phyloP scores from a whole-genome alignment of 345 rosid genomes.

The Pugionium cornutum region DNA sequence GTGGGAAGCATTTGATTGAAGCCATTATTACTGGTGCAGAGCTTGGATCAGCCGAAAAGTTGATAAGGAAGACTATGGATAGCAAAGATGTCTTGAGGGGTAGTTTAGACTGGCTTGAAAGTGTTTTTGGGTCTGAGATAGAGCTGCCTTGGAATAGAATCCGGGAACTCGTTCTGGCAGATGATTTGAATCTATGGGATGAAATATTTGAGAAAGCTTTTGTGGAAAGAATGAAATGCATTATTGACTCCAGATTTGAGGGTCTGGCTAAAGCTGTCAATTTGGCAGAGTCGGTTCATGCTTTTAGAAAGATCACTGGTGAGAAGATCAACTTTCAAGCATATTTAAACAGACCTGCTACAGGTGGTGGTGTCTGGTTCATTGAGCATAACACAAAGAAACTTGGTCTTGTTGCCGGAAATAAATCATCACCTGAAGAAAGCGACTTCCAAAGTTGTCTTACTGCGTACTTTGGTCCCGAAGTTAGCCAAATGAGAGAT shows the following conservation, averaged over 20 bases:
- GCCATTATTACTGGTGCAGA: slow-evolving; percentile 66
- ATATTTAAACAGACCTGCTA: slow-evolving; percentile 77
- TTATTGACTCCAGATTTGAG: slow-evolving; percentile 67
- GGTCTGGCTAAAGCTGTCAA: slow-evolving; percentile 58
- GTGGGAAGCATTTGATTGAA: slow-evolving; percentile 66
- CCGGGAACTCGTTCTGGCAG: slow-evolving; percentile 83
- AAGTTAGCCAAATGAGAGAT: slow-evolving; percentile 84
- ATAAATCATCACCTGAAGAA: slow-evolving; percentile 56
- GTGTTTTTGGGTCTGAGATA: slow-evolving; percentile 91
- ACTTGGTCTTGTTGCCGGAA: slow-evolving; percentile 47
- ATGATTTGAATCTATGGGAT: slow-evolving; percentile 92
- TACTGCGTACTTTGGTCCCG: slow-evolving; percentile 82
- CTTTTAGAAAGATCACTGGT: slow-evolving; percentile 48
- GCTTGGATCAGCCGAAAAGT: slow-evolving; percentile 78
- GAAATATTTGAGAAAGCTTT: slow-evolving; percentile 96
- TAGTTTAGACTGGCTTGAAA: slow-evolving; percentile 93
- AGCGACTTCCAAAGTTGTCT: slow-evolving; percentile 78
- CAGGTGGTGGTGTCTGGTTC: slow-evolving; percentile 97
- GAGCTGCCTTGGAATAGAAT: slow-evolving; percentile 97
- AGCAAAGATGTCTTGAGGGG: slow-evolving; percentile 82
- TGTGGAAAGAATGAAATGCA: slow-evolving; percentile 77
- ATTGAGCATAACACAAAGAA: slow-evolving; percentile 71
- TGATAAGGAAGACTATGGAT: slow-evolving; percentile 76
- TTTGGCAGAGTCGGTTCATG: slow-evolving; percentile 53
- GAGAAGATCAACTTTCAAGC: slow-evolving; percentile 69